These are phyloP conservation scores for Pyrus communis DNA, from an alignment of 306 rosid species.

Conservation along the genomic window DNA sequence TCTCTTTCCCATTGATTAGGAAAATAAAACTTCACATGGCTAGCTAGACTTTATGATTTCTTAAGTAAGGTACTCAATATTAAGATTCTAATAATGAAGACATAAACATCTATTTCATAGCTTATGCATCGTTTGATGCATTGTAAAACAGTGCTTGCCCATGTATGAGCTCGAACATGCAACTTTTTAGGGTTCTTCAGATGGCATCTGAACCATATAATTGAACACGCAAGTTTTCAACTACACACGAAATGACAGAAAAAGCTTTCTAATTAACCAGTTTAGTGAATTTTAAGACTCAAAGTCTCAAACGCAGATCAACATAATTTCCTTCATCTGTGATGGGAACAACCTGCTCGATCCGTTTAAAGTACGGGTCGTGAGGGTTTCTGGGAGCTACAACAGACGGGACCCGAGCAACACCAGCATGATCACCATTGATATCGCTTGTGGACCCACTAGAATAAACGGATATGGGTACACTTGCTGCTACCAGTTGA, in stretches of 20 bases:
- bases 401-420: not conserved
- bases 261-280: not conserved
- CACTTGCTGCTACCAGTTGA: not conserved
- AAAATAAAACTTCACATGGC: not conserved
- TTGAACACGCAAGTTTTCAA: not conserved
- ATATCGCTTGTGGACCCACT: not conserved
- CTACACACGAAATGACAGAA: not conserved
- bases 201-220: not conserved
- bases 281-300: not conserved
- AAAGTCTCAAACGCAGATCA: conserved; percentile 31
- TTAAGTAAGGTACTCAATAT: not conserved
- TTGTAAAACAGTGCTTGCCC: not conserved
- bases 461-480: not conserved
- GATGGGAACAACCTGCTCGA: not conserved
- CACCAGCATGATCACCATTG: not conserved
- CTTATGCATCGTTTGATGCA: not conserved
- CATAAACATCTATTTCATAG: not conserved
- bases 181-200: not conserved
- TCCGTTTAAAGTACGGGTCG: not conserved
- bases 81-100: not conserved
- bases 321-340: conserved; percentile 1
- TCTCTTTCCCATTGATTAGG: not conserved
- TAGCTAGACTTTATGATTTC: not conserved
- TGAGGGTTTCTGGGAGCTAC: not conserved
- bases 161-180: not conserved